A percentile compares a stretch with the other conserved stretches of the same genome.
These are phyloP conservation scores for Allium sativum DNA, from an alignment of 106 monocot species.

Conservation along the genomic window DNA sequence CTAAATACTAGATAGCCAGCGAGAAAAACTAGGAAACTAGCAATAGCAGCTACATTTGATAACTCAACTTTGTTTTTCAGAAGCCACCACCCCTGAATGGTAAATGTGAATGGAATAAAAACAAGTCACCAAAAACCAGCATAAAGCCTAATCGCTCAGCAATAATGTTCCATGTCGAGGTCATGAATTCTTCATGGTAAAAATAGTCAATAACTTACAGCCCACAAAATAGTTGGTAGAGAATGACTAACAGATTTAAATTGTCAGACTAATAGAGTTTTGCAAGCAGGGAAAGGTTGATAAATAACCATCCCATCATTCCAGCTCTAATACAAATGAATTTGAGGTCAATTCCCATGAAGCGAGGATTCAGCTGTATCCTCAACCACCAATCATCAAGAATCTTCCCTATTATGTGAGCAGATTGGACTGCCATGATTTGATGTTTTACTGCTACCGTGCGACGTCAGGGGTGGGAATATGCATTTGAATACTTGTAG, in stretches of 20 bases:
- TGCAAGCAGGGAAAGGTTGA: constrained; percentile 77
- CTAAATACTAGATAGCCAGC: constrained; percentile 83
- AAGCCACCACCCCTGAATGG: constrained; percentile 70
- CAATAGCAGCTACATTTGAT: constrained; percentile 31
- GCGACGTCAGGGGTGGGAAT: too few species aligned
- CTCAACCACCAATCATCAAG: too few species aligned
- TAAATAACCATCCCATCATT: constrained; percentile 98
- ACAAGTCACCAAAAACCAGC: too few species aligned
- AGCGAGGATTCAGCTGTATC: constrained; percentile 85
- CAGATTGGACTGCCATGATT: too few species aligned
- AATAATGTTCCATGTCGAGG: constrained; percentile 36
- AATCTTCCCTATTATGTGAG: too few species aligned
- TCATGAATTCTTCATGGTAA: constrained; percentile 92
- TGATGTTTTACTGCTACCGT: too few species aligned
- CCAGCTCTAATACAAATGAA: constrained; percentile 97
- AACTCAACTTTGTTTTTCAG: constrained; percentile 59
- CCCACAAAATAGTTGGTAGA: constrained; percentile 86
- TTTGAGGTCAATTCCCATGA: constrained; percentile 92
- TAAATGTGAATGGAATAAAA: too few species aligned
- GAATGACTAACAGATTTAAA: constrained; percentile 59
- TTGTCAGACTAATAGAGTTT: constrained; percentile 60
- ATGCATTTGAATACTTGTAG: too few species aligned
- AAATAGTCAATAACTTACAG: constrained; percentile 86
- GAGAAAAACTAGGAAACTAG: constrained; percentile 54
- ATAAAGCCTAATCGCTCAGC: too few species aligned